Evolutionary conservation across 495 filamentous ascomycete genomes (phyloP), one percentile per base, ranked within the genome.

Genomic region (Penicillium steckii): DNA sequence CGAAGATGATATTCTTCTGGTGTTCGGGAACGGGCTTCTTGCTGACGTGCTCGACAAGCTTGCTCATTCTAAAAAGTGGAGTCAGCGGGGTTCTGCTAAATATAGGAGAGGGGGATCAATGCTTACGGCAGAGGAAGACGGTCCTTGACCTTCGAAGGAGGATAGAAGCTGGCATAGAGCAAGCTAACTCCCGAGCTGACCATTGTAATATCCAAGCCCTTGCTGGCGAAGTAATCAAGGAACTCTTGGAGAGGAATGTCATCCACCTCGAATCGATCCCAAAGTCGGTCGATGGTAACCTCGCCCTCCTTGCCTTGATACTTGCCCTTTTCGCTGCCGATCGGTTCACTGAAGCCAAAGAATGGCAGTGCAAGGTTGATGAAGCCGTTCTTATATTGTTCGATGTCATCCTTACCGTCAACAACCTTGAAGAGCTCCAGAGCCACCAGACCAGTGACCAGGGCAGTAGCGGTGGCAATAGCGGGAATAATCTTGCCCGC

Each of bases 401-500:
- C 93, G 58, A 97, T 87, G 56, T 97, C 89, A 13, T 75, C 80
- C 76, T 99, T 96, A 59, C 92, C 94, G 68, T 97, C 95, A 33
- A 97, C 77, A 57, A 99, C 82, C 83, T 99, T 99, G 84, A 88
- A 96, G 24, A 97, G 76, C 76, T 99, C 95, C 30, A 97, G 75
- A 44, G 92, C 79, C 38, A 97, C 92, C 26, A 99, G 78, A 46
- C 95, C 95, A 2, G 95, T 97, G 32, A 97, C 92, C 19, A 99
- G 77, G 9, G 95, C 92, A 17, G 95, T 99, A 10, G 95, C 96
- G 12, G 94, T 98, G 48, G 91, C 95, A 72, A 99, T 99, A 37
- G 95, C 95, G 26, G 95, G 95, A 59, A 99, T 97, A 60, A 99
- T 99, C 80, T 97, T 99, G 66, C 95, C 95, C 21, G 95, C 95